These are phyloP conservation scores for Stellera chamaejasme DNA, from an alignment of 345 rosid species.

Conservation along the genomic window DNA sequence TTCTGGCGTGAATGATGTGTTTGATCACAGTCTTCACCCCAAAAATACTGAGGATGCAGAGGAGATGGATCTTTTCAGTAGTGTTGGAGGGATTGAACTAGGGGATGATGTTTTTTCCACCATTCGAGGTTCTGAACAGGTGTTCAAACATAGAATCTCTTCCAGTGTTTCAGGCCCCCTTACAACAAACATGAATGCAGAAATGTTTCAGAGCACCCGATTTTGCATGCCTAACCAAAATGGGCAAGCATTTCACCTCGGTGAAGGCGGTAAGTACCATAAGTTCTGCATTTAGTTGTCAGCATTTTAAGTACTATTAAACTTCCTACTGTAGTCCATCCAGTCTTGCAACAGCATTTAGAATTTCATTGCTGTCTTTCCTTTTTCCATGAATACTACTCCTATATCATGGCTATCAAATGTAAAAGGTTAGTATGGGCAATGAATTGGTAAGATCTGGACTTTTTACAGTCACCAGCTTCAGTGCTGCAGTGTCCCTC, in stretches of 20 bases:
- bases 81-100: constrained; percentile 67
- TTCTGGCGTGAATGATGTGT: constrained; percentile 43
- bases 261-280: constrained; percentile 33
- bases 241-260: constrained; percentile 33
- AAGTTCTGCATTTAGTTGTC: constrained; percentile 8
- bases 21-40: constrained; percentile 17
- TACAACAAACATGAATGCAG: constrained; percentile 25
- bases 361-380: too few relatives aligned
- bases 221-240: constrained; percentile 23
- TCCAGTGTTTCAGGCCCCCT: constrained; percentile 27
- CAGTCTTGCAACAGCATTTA: too few relatives aligned
- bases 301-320: background rate
- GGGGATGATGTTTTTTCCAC: constrained; percentile 31
- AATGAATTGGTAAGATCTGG: too few relatives aligned
- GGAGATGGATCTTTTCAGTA: constrained; percentile 58
- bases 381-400: too few relatives aligned
- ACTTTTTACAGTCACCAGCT: too few relatives aligned
- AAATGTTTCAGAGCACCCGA: constrained; percentile 31
- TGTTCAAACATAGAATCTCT: constrained; percentile 30
- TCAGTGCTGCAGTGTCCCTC: too few relatives aligned
- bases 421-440: too few relatives aligned
- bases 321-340: too few relatives aligned
- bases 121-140: constrained; percentile 19
- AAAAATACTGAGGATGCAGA: constrained; percentile 38
- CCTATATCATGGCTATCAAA: too few relatives aligned